A percentile compares a stretch with the other conserved stretches of the same genome.
Conservation (phyloP, 306 rosid species). For the Albizia julibrissin region DNA sequence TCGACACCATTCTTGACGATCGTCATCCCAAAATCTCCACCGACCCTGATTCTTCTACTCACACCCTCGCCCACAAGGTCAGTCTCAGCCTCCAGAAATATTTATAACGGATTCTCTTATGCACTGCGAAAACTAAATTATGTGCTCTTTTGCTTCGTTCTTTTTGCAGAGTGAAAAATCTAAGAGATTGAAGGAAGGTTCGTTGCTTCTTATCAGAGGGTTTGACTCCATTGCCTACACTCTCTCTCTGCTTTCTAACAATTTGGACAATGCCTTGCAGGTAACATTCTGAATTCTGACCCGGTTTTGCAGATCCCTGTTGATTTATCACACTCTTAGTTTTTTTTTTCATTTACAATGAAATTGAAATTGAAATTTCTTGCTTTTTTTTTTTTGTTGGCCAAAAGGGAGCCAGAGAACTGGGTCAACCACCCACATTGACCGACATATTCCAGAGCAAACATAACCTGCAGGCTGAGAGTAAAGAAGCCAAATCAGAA, state of each 20-base stretch:
- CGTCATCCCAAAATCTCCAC: slow-evolving; percentile 30
- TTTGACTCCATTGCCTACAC: slow-evolving; percentile 82
- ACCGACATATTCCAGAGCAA: slow-evolving; percentile 71
- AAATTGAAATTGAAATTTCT: not conserved
- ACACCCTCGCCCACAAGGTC: slow-evolving; percentile 30
- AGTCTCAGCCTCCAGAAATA: not conserved
- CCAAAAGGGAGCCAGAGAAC: slow-evolving; percentile 72
- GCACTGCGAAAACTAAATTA: not conserved
- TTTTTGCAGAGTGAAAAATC: slow-evolving; percentile 43
- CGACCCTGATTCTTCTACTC: slow-evolving; percentile 16
- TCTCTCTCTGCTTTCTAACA: slow-evolving; percentile 71
- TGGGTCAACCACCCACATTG: slow-evolving; percentile 80
- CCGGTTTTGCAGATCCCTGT: not conserved
- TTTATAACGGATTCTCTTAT: not conserved
- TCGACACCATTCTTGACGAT: slow-evolving; percentile 53
- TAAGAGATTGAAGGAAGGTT: slow-evolving; percentile 62
- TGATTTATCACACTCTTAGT: not conserved
- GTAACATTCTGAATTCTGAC: slow-evolving; percentile 32
- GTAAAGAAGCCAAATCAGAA: slow-evolving; percentile 28
- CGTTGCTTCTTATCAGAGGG: slow-evolving; percentile 77
- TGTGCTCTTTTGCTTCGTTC: not conserved
- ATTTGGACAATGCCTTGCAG: slow-evolving; percentile 82
- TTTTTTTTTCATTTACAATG: not conserved
- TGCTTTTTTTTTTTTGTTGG: not conserved
- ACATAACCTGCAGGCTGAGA: slow-evolving; percentile 40